Conservation (phyloP, 768 basidiomycete genomes). For the Naganishia randhawae region DNA sequence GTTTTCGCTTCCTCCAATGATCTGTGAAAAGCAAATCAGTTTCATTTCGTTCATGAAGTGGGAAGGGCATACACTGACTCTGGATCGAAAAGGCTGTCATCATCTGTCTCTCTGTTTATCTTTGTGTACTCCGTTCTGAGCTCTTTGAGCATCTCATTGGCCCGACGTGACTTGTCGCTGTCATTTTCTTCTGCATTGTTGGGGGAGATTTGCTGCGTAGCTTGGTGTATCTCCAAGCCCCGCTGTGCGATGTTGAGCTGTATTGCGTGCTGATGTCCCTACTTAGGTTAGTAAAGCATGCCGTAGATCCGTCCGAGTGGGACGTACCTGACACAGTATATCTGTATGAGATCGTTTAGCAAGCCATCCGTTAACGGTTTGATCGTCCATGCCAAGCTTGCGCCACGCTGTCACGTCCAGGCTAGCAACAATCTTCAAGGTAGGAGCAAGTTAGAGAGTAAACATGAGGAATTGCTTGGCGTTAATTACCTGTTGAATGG, state of each 20-base stretch:
- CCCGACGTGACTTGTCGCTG: not conserved
- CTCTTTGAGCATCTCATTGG: not conserved
- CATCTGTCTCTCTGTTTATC: not conserved
- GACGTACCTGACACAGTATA: not conserved
- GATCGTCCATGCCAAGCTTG: not conserved
- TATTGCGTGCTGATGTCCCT: constrained; percentile 1
- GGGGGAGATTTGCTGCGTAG: not conserved
- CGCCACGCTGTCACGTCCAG: constrained; percentile 9
- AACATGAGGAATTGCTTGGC: not conserved
- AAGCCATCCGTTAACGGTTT: not conserved
- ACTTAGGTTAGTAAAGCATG: not conserved
- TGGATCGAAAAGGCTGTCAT: constrained; percentile 25
- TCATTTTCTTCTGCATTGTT: not conserved
- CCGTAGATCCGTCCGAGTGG: not conserved
- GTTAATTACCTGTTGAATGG: not conserved
- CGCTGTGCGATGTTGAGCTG: constrained; percentile 16
- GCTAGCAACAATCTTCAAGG: not conserved
- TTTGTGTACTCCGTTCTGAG: not conserved
- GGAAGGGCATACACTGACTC: constrained; percentile 5
- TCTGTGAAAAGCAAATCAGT: not conserved
- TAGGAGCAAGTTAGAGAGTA: not conserved
- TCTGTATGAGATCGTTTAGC: constrained; percentile 4
- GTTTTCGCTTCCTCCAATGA: constrained; percentile 17
- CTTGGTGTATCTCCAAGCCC: constrained; percentile 8
- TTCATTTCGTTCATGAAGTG: no score